A percentile compares a stretch with the other conserved stretches of the same genome.
Conservation (phyloP, 306 rosid genomes). For the Chamaecrista fasciculata region DNA sequence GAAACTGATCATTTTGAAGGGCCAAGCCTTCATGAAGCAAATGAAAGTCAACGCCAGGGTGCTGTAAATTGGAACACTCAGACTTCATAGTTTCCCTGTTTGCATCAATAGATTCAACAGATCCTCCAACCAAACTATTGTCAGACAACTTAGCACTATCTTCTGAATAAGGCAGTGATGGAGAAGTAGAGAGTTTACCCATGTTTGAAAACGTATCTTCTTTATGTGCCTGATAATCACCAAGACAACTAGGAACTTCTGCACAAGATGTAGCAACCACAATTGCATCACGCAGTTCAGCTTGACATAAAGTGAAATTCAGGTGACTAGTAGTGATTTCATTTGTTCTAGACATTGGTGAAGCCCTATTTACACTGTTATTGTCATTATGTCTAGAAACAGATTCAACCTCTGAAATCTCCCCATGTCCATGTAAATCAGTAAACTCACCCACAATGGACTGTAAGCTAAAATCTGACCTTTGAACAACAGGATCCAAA, state of each 20-base stretch:
- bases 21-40: conserved; percentile 32
- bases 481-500: conserved; percentile 42
- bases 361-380: conserved; percentile 29
- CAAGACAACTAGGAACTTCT: conserved; percentile 35
- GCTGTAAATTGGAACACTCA: conserved; percentile 38
- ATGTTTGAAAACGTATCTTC: conserved; percentile 34
- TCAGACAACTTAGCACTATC: conserved; percentile 33
- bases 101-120: conserved; percentile 35
- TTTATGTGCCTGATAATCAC: conserved; percentile 38
- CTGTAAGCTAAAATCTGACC: conserved; percentile 36
- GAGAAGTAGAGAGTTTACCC: conserved; percentile 27
- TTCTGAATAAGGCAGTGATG: conserved; percentile 38
- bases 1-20: conserved; percentile 35
- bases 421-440: conserved; percentile 32
- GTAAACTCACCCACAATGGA: conserved; percentile 29
- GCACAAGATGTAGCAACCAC: conserved; percentile 37
- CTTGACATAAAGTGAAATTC: conserved; percentile 26
- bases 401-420: conserved; percentile 36
- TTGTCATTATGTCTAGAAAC: conserved; percentile 30
- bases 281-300: conserved; percentile 39
- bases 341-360: conserved; percentile 39
- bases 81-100: conserved; percentile 31
- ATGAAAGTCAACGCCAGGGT: conserved; percentile 31
- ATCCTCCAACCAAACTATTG: conserved; percentile 35
- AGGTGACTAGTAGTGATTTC: conserved; percentile 36